Evolutionary conservation across 2,329 filamentous ascomycete species (phyloP).

Genomic region (Domatiomyces globalis): DNA sequence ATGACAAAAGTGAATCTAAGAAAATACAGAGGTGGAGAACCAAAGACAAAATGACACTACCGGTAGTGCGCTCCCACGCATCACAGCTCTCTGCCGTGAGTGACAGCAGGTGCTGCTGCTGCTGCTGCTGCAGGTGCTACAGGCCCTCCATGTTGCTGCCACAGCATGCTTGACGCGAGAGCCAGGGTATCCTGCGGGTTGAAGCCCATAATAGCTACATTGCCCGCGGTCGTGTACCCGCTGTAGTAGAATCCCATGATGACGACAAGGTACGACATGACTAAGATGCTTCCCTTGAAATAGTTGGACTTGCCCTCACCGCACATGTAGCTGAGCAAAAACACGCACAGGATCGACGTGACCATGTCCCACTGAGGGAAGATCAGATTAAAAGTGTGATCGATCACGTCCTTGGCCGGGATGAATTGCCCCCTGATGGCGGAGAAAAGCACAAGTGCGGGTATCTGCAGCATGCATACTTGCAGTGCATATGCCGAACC

Average conservation of each 20-base stretch:
- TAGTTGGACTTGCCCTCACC: constrained; percentile 99
- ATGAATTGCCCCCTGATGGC: constrained; percentile 53
- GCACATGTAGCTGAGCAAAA: constrained; percentile 93
- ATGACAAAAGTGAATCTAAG: not conserved
- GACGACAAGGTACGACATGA: constrained; percentile 86
- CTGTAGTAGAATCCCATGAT: constrained; percentile 85
- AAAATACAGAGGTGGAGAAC: not conserved
- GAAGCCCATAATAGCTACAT: constrained; percentile 33
- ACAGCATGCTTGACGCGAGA: constrained; percentile 9
- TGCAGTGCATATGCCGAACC: constrained; percentile 93
- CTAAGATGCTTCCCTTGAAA: constrained; percentile 93
- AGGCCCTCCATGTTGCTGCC: not conserved
- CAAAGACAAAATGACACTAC: not conserved
- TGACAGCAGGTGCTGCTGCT: not conserved
- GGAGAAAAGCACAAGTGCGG: constrained; percentile 81
- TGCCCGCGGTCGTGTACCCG: constrained; percentile 37
- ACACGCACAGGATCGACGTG: constrained; percentile 87
- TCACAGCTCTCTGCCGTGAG: not conserved
- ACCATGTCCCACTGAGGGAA: constrained; percentile 99
- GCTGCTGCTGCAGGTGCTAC: not conserved
- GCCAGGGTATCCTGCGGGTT: constrained; percentile 35
- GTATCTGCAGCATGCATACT: constrained; percentile 88
- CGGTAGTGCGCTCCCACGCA: not conserved
- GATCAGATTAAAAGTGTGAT: constrained; percentile 52
- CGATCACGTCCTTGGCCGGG: constrained; percentile 38